A percentile compares a stretch with the other conserved stretches of the same genome.
These are phyloP conservation scores for Sporothrix globosa DNA, from an alignment of 2,329 filamentous ascomycete genomes.

Conservation along the genomic window DNA sequence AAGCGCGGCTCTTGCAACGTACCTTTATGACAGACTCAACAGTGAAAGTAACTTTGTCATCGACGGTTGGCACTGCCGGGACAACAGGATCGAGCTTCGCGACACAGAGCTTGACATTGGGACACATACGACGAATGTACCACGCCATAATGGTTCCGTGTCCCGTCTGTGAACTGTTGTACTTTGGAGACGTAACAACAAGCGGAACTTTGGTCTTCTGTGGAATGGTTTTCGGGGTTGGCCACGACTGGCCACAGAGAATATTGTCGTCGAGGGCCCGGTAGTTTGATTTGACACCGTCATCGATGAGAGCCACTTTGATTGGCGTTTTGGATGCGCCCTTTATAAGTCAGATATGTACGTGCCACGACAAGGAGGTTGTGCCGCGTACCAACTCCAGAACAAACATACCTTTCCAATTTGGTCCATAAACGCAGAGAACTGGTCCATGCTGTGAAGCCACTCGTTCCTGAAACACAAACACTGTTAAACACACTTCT, in stretches of 20 bases:
- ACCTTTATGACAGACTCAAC: constrained; percentile 22
- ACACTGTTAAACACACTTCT: constrained; percentile 4
- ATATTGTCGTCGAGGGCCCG: constrained; percentile 22
- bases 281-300: constrained; percentile 25
- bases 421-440: constrained; percentile 21
- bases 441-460: constrained; percentile 27
- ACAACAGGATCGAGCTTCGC: constrained; percentile 24
- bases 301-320: constrained; percentile 22
- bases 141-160: constrained; percentile 24
- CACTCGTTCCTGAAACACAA: constrained; percentile 7
- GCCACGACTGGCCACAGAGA: constrained; percentile 23
- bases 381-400: not conserved
- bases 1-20: not conserved
- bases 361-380: not conserved
- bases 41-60: constrained; percentile 20
- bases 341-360: not conserved
- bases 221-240: constrained; percentile 3
- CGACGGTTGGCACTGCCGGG: not conserved
- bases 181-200: constrained; percentile 21
- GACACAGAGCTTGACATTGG: constrained; percentile 18
- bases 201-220: constrained; percentile 1
- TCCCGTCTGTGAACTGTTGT: constrained; percentile 21
- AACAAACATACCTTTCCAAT: constrained; percentile 19
- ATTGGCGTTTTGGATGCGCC: constrained; percentile 14
- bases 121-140: constrained; percentile 26